Percentiles rank a stretch among this genome's conserved stretches.
Conservation (phyloP, 2,329 filamentous ascomycete species). For the Alternaria novae-zelandiae region DNA sequence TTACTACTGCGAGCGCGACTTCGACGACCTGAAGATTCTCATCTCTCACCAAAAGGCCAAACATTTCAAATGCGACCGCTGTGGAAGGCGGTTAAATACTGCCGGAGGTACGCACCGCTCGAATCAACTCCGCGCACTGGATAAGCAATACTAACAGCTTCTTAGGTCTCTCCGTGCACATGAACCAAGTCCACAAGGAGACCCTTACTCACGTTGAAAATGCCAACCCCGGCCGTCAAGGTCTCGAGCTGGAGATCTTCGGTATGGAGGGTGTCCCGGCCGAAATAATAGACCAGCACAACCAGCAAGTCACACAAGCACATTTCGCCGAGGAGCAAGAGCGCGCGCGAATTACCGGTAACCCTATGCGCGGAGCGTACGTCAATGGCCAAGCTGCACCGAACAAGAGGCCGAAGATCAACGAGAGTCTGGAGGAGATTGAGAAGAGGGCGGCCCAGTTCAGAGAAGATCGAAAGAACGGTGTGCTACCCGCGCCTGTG, state of each 20-base stretch:
- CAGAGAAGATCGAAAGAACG: slow-evolving; percentile 50
- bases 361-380: slow-evolving; percentile 67
- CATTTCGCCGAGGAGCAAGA: slow-evolving; percentile 88
- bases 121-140: not conserved
- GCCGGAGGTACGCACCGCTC: slow-evolving; percentile 74
- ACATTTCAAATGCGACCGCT: slow-evolving; percentile 97
- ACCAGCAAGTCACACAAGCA: slow-evolving; percentile 82
- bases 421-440: slow-evolving; percentile 76
- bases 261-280: slow-evolving; percentile 97
- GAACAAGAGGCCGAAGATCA: slow-evolving; percentile 69
- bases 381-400: slow-evolving; percentile 48
- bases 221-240: slow-evolving; percentile 83
- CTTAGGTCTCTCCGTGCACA: slow-evolving; percentile 88
- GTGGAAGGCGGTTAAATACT: slow-evolving; percentile 86
- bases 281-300: slow-evolving; percentile 81
- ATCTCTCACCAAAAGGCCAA: slow-evolving; percentile 99
- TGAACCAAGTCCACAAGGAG: slow-evolving; percentile 99
- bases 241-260: slow-evolving; percentile 93
- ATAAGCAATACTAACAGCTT: slow-evolving; percentile 13
- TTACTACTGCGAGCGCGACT: slow-evolving; percentile 99
- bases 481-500: slow-evolving; percentile 36
- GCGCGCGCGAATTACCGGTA: slow-evolving; percentile 80
- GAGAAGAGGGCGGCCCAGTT: slow-evolving; percentile 75
- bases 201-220: slow-evolving; percentile 87
- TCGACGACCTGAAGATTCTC: slow-evolving; percentile 94